Conservation (phyloP, 257 asterid genomes). For the Solanum appendiculatum region DNA sequence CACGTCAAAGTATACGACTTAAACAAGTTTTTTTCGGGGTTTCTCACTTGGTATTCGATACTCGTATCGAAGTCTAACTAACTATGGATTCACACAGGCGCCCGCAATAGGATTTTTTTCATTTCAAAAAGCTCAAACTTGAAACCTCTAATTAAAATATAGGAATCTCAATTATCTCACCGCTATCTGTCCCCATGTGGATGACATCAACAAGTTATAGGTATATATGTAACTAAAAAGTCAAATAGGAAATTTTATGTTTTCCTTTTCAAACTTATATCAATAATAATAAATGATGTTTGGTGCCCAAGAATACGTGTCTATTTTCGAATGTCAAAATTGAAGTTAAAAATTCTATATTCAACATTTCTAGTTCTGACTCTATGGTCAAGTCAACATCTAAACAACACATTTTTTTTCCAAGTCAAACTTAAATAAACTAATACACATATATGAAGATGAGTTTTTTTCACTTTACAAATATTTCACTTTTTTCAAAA, state of each 20-base stretch:
- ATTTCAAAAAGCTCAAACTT: neutral
- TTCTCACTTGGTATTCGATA: neutral
- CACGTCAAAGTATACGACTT: neutral
- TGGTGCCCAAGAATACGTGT: neutral
- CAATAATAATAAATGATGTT: neutral
- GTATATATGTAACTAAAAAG: neutral
- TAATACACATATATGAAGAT: neutral
- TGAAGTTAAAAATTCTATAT: neutral
- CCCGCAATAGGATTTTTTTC: neutral
- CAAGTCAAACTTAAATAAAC: neutral
- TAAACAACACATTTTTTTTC: neutral
- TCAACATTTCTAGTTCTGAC: neutral
- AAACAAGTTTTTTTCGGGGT: neutral
- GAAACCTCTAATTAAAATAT: neutral
- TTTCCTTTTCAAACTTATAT: neutral
- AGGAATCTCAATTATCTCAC: neutral
- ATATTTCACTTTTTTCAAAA: neutral
- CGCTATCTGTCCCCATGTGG: fast-evolving
- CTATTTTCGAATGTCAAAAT: neutral
- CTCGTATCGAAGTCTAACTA: fast-evolving
- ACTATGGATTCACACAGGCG: neutral
- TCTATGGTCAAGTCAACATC: neutral
- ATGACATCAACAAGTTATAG: neutral
- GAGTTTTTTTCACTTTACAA: neutral
- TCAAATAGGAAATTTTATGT: neutral